These are phyloP conservation scores for Lodderomyces theae DNA, from an alignment of 1,139 yeast species.

Conservation along the genomic window DNA sequence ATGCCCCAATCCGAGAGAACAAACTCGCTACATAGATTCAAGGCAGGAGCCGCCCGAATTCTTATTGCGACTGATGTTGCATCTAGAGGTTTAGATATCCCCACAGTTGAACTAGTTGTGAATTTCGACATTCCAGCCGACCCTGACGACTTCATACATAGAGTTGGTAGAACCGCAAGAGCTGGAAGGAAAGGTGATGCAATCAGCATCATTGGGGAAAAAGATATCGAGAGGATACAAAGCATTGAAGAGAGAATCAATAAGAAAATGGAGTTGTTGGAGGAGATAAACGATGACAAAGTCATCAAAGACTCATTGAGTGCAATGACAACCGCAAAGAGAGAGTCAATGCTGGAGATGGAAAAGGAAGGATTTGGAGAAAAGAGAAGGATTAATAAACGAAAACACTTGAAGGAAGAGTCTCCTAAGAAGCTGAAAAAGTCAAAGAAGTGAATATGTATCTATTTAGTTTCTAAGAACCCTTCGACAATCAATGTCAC, in stretches of 20 bases:
- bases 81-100: constrained; percentile 95
- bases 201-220: constrained; percentile 73
- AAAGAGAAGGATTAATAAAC: constrained; percentile 53
- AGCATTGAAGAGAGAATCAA: constrained; percentile 85
- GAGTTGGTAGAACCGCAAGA: constrained; percentile 99
- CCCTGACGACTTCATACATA: constrained; percentile 93
- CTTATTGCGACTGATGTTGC: constrained; percentile 96
- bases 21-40: constrained; percentile 84
- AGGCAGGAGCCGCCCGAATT: constrained; percentile 92
- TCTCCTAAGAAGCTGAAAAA: constrained; percentile 7
- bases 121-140: constrained; percentile 95
- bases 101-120: constrained; percentile 81
- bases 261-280: constrained; percentile 71
- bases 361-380: constrained; percentile 88
- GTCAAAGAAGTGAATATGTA: constrained; percentile 6
- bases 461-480: constrained; percentile 16
- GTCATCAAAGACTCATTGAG: constrained; percentile 71
- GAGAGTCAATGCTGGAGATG: constrained; percentile 92
- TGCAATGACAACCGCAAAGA: constrained; percentile 74
- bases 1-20: constrained; percentile 93
- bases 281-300: constrained; percentile 67
- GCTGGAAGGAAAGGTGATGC: constrained; percentile 74
- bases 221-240: constrained; percentile 76
- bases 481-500: constrained; percentile 41
- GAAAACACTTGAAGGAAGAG: constrained; percentile 31